Evolutionary conservation across 129 eudicot species (phyloP), one percentile per base, ranked within the genome.

Genomic region (Tagetes erecta): DNA sequence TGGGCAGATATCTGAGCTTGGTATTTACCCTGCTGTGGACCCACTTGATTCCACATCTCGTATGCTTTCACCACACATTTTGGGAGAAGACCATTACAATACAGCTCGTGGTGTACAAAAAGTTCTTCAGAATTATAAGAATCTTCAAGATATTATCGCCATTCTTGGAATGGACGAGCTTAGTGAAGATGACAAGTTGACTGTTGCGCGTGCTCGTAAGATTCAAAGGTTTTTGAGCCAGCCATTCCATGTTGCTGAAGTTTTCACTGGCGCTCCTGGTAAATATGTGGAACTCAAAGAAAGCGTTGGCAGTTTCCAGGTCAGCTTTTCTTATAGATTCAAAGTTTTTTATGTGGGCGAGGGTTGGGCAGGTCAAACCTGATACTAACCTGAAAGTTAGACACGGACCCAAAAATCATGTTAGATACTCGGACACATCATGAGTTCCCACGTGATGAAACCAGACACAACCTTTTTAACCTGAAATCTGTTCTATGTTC

Each of bases 51-150:
- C 97, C 37, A 91, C 97, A 58, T 91, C 97, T 13, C 92, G 96
- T 42, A 88, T 91, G 97, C 96, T 91, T 51, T 88, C 96, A 11
- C 97, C 97, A 1, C 98, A 86, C 78, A 92, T 92, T 42, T 75
- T 92, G 87, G 98, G 98, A 77, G 96, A 92, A 70, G 95, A 84
- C 11, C 98, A 92, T 81, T 89, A 92, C 92, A 92, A 89, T 69
- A 90, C 96, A 6, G 98, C 98, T 49, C 98, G 98, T 89, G 98
- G 98, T 12, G 98, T 92, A 13, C 98, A 92, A 81, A 92, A 92
- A 37, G 96, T 89, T 68, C 93, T 94, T 60, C 98, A 94, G 79
- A 88, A 88, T 77, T 94, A 90, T 81, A 94, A 94, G 88, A 90
- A 94, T 90, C 96, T 94, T 78, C 98, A 90, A 75, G 98, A 93